Evolutionary conservation across 192 early-diverging fungal species (phyloP), one percentile per base, ranked within the genome.

Genomic region (Diversispora eburnea): DNA sequence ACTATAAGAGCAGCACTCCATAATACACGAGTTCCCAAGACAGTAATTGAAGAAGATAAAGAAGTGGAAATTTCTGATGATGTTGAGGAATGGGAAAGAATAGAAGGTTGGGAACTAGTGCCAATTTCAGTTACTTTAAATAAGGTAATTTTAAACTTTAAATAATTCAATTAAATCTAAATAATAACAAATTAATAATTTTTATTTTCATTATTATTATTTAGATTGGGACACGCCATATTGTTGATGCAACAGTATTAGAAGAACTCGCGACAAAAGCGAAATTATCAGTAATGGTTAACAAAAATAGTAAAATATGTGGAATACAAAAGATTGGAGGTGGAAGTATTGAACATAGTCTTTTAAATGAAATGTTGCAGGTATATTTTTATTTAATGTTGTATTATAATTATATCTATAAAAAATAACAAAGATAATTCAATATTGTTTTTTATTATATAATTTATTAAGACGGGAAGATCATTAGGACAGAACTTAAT

Each of bases 201-300:
- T 42, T 62, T 25, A 7, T 42, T 19, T 39, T 70, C 10, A 45
- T 4, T n/a, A n/a, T n/a, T n/a, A n/a, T n/a, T n/a, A n/a, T n/a
- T n/a, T 79, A 93, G 92, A 93, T 97, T 61, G 95, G 93, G 12
- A 80, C 86, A 42, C 81, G 90, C 56, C 90, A 92, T 79, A 87
- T 97, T 33, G 82, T 96, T 5, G 97, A 99, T 77, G 91, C 96
- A 6, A 89, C 92, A 9, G 88, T 91, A 20, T 80, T 92, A 70
- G 97, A 99, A 81, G 97, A 99, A 72, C 84, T 89, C 8, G 93
- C 94, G 48, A 85, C 95, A 13, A 87, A 90, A 62, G 91, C 93
- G 5, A 87, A 85, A 70, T 73, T 99, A 5, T 85, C 88, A 4
- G 90, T 98, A 8, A 86, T 89, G 6, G 92, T 98, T 47, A 95